These are phyloP conservation scores for Solanum ossicruentum DNA, from an alignment of 257 asterid species.

Conservation along the genomic window DNA sequence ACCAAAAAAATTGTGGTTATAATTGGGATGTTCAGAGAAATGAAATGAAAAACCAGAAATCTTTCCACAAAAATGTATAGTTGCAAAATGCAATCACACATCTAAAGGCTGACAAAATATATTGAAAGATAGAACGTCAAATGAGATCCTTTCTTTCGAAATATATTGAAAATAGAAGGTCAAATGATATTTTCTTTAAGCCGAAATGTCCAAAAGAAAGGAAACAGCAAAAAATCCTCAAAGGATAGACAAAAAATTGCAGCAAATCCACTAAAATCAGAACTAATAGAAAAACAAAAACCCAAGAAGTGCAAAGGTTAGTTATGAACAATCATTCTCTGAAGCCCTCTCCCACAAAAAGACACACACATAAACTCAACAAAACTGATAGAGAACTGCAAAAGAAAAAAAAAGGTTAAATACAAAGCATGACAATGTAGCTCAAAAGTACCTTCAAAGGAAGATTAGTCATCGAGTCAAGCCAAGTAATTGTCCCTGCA, in stretches of 20 bases:
- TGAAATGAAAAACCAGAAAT: background rate
- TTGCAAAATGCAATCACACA: background rate
- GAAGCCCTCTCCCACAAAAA: background rate
- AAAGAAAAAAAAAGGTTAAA: background rate
- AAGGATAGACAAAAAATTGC: background rate
- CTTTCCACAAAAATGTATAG: background rate
- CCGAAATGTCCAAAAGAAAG: background rate
- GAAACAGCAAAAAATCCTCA: background rate
- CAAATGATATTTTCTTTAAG: background rate
- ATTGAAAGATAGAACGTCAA: background rate
- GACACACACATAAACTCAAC: background rate
- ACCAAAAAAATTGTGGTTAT: background rate
- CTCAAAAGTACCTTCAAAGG: constrained; percentile 53
- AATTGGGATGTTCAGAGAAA: background rate
- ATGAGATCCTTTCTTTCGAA: background rate
- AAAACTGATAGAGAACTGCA: background rate
- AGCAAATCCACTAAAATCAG: background rate
- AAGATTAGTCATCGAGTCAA: constrained; percentile 78
- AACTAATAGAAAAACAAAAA: background rate
- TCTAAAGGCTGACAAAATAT: background rate
- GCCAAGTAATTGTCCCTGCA: constrained; percentile 82
- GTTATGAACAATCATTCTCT: background rate
- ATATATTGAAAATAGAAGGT: background rate
- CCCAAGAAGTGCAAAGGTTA: background rate
- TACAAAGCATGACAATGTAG: background rate